These are phyloP conservation scores for Sporormia fimetaria DNA, from an alignment of 495 filamentous ascomycete species.

Conservation along the genomic window DNA sequence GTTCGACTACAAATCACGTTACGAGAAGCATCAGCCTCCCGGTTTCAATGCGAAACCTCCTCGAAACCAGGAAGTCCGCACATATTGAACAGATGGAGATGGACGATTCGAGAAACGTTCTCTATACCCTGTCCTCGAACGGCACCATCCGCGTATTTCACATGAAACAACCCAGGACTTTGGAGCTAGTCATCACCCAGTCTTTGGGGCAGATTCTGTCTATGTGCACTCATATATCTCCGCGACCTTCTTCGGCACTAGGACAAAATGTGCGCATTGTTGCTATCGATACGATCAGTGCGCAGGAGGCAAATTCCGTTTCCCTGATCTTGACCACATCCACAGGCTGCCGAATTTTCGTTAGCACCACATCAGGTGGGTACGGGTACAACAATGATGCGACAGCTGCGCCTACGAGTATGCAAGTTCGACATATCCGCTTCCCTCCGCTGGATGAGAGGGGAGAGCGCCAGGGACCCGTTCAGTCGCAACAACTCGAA, in stretches of 20 bases:
- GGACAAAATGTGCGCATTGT: constrained; percentile 55
- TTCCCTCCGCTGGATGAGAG: constrained; percentile 77
- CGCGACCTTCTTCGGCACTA: constrained; percentile 50
- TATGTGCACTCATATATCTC: constrained; percentile 71
- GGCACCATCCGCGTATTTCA: constrained; percentile 83
- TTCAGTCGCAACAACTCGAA: constrained; percentile 26
- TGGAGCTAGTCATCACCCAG: constrained; percentile 48
- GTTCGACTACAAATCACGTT: constrained; percentile 75
- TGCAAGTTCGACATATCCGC: constrained; percentile 92
- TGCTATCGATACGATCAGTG: constrained; percentile 71
- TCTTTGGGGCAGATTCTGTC: constrained; percentile 43
- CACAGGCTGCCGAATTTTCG: constrained; percentile 79
- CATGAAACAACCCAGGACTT: constrained; percentile 45
- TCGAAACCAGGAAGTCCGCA: constrained; percentile 42
- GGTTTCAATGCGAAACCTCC: constrained; percentile 45
- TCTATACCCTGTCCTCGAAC: constrained; percentile 79
- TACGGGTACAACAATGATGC: constrained; percentile 52
- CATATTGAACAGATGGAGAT: constrained; percentile 63
- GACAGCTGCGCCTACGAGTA: constrained; percentile 68
- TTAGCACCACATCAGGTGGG: constrained; percentile 76
- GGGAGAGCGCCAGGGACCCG: constrained; percentile 29
- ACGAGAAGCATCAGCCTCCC: constrained; percentile 62
- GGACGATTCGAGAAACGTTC: constrained; percentile 73
- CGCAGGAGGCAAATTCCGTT: constrained; percentile 66
- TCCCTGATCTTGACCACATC: constrained; percentile 85